Evolutionary conservation across 1,139 yeast species (phyloP), one percentile per base, ranked within the genome.

Genomic region (Sugiyamaella sp.): DNA sequence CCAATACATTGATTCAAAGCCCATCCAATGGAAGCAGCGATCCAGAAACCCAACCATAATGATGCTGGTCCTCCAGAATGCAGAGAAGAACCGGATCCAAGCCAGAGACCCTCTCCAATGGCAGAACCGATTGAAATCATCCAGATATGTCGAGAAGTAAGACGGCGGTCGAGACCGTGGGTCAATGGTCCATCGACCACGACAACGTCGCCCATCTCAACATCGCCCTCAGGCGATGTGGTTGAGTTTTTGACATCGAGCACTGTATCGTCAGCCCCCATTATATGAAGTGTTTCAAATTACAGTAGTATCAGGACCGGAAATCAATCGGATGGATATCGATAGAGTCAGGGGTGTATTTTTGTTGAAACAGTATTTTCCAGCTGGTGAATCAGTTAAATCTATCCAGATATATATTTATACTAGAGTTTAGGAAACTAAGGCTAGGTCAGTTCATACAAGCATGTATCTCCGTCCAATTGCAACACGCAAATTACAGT

Each of bases 31-130:
- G 82, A 66, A 19, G 89, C 90, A 62, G 85, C 81, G 51, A 81
- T 66, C 21, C 80, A 68, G 65, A 84, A 85, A 3, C 87, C 78
- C 46, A 85, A 74, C 49, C 85, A 74, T 49, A 84, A 76, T 42
- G 86, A 78, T 14, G 79, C 90, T 4, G 91, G 89, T 22, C 91
- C 91, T 8, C 86, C 88, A 57, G 85, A 73, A 1, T 89, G 84
- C 9, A 81, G 71, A 51, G 89, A 88, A 9, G 89, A 83, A 63
- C 90, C 89, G 63, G 86, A 82, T 60, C 60, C 59, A n/a, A 59
- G 44, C 63, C 74, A 77, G 45, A 77, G 66, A 54, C 81, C 82
- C 12, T 79, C 73, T 40, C 82, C 81, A 46, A 79, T 76, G 55
- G 76, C 68, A 54, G 78, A 80, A 14, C 82, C 81, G 51, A 79